A percentile compares a stretch with the other conserved stretches of the same genome.
Conservation (phyloP, 2,329 filamentous ascomycete genomes). For the Thielaviopsis punctulata region DNA sequence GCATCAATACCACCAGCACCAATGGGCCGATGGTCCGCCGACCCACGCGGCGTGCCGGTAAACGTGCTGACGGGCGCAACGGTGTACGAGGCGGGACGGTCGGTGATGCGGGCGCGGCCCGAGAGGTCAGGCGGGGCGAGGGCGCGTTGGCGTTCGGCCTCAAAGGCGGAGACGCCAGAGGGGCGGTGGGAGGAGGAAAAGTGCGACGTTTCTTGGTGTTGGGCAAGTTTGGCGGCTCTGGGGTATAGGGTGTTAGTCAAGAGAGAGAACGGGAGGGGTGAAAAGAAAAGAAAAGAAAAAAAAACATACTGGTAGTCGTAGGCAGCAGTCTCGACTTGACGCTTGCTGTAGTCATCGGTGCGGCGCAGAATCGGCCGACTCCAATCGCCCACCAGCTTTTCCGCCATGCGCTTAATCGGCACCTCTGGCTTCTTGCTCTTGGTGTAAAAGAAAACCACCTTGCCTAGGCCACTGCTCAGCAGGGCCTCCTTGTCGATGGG, state of each 20-base stretch:
- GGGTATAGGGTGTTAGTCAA: neutral
- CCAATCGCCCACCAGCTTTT: conserved; percentile 88
- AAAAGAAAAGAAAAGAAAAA: conserved; percentile 8
- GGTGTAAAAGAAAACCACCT: conserved; percentile 92
- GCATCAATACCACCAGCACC: conserved; percentile 47
- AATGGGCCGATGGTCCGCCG: conserved; percentile 36
- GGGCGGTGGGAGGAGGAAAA: conserved; percentile 34
- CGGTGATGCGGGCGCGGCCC: conserved; percentile 40
- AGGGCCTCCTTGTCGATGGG: conserved; percentile 85
- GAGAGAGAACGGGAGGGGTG: neutral
- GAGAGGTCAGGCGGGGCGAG: conserved; percentile 36
- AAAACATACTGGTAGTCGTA: conserved; percentile 43
- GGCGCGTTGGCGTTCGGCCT: conserved; percentile 39
- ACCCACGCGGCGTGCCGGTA: conserved; percentile 25
- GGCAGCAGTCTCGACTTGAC: conserved; percentile 45
- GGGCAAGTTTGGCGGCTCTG: conserved; percentile 36
- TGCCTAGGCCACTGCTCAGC: conserved; percentile 82
- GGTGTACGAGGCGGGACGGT: conserved; percentile 39
- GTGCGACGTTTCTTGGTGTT: conserved; percentile 31
- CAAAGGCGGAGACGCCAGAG: conserved; percentile 21
- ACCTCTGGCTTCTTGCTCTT: conserved; percentile 81
- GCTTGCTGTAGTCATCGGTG: conserved; percentile 88
- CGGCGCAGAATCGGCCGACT: conserved; percentile 84
- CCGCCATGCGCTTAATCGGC: conserved; percentile 82
- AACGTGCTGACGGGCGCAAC: conserved; percentile 46